Evolutionary conservation across 331 rosid species (phyloP).

Genomic region (Acacia pycnantha): DNA sequence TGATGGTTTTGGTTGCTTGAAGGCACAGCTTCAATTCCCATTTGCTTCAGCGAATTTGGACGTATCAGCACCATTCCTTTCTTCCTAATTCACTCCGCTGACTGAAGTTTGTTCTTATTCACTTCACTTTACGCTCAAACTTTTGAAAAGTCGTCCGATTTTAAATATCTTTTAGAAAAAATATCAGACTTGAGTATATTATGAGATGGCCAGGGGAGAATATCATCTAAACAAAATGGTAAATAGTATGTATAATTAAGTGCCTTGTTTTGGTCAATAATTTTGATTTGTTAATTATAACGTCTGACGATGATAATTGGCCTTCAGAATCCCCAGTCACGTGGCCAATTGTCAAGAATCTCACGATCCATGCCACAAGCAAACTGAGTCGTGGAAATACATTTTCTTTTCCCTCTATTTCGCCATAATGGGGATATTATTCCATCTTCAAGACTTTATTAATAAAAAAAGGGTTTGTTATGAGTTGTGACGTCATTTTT

Average conservation of each 20-base stretch:
- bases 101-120: neutral
- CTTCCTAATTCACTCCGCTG: neutral
- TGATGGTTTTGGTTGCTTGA: neutral
- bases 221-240: neutral
- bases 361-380: neutral
- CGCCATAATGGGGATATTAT: neutral
- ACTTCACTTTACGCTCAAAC: neutral
- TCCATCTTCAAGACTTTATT: too few relatives aligned
- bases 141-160: too few relatives aligned
- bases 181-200: too few relatives aligned
- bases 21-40: neutral
- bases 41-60: conserved; percentile 1
- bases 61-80: neutral
- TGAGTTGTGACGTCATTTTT: too few relatives aligned
- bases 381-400: neutral
- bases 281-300: neutral
- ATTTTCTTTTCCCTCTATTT: neutral
- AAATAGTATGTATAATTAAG: neutral
- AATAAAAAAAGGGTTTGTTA: too few relatives aligned
- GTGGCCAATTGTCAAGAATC: conserved; percentile 22
- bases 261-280: neutral
- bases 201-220: too few relatives aligned
- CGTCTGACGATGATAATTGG: neutral
- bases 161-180: too few relatives aligned
- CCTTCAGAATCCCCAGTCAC: neutral